phyloP scores from a whole-genome alignment of 2,329 filamentous ascomycete genomes.

The Pseudogymnoascus sp. region DNA sequence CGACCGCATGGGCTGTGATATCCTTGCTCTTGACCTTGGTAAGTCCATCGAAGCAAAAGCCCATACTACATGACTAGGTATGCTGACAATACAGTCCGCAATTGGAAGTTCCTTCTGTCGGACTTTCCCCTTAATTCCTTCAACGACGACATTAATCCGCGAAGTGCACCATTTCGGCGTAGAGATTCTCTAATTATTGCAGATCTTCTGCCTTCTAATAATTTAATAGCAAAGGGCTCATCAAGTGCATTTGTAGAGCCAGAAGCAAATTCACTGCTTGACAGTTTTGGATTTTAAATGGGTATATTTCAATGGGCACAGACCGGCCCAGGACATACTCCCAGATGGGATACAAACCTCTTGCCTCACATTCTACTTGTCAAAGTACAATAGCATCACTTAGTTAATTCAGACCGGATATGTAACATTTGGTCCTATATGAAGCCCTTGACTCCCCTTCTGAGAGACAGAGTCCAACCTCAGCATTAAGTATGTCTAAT shows the following conservation, averaged over 20 bases:
- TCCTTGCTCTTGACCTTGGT: conserved; percentile 79
- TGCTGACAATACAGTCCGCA: conserved; percentile 47
- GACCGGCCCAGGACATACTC: background rate
- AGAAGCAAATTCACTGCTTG: conserved; percentile 78
- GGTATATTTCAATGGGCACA: background rate
- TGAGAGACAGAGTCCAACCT: background rate
- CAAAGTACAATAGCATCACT: background rate
- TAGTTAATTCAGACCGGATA: background rate
- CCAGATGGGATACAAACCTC: background rate
- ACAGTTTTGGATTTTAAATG: conserved; percentile 82
- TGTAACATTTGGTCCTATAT: background rate
- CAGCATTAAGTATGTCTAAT: background rate
- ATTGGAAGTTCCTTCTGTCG: conserved; percentile 70
- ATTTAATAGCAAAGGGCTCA: conserved; percentile 42
- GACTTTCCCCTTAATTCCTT: conserved; percentile 36
- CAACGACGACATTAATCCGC: conserved; percentile 24
- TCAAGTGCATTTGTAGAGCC: conserved; percentile 85
- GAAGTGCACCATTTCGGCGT: conserved; percentile 55
- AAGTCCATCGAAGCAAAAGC: conserved; percentile 27
- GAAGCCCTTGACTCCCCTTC: background rate
- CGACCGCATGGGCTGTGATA: conserved; percentile 85
- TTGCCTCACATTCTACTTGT: background rate
- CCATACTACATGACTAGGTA: background rate
- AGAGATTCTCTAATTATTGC: conserved; percentile 73
- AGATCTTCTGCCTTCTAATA: conserved; percentile 49